phyloP scores from a whole-genome alignment of 495 filamentous ascomycete species.

The Trichoderma parareesei region DNA sequence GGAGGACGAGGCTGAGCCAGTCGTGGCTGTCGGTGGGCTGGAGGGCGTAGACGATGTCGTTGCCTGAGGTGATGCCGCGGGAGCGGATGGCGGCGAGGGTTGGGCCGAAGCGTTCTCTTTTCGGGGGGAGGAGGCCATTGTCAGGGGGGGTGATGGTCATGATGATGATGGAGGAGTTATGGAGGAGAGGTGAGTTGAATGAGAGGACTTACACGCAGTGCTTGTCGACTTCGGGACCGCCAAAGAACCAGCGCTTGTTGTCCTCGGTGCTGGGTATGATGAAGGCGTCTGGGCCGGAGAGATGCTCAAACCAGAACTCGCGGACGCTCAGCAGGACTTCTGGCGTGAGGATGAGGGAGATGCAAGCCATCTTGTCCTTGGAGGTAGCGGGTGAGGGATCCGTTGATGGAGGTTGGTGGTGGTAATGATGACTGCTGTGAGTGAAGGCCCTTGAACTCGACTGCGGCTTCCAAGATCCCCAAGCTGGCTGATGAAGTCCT shows the following conservation, averaged over 20 bases:
- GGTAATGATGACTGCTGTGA: background rate
- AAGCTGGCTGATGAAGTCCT: background rate
- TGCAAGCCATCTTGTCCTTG: background rate
- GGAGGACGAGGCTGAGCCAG: slow-evolving; percentile 17
- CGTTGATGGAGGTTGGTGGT: background rate
- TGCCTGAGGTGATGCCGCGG: background rate
- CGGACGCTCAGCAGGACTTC: slow-evolving; percentile 1
- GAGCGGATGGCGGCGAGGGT: background rate
- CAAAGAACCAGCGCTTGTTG: slow-evolving; percentile 10
- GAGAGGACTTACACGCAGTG: slow-evolving; percentile 5
- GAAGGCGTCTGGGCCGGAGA: background rate
- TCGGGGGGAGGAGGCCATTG: background rate
- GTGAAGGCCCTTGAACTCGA: background rate
- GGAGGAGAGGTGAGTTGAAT: background rate
- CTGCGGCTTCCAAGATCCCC: background rate
- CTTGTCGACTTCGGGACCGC: slow-evolving; percentile 6
- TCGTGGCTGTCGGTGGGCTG: slow-evolving; percentile 14
- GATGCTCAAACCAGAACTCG: slow-evolving; percentile 10
- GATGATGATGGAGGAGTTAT: too few relatives aligned
- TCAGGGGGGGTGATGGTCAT: too few relatives aligned
- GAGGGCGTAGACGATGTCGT: slow-evolving; percentile 14
- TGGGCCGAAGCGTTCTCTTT: background rate
- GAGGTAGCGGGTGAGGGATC: background rate
- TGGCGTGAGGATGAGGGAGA: slow-evolving; percentile 9
- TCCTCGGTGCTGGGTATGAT: background rate